phyloP scores from a whole-genome alignment of 805 yeast species.

The Cyberlindnera meyerae region DNA sequence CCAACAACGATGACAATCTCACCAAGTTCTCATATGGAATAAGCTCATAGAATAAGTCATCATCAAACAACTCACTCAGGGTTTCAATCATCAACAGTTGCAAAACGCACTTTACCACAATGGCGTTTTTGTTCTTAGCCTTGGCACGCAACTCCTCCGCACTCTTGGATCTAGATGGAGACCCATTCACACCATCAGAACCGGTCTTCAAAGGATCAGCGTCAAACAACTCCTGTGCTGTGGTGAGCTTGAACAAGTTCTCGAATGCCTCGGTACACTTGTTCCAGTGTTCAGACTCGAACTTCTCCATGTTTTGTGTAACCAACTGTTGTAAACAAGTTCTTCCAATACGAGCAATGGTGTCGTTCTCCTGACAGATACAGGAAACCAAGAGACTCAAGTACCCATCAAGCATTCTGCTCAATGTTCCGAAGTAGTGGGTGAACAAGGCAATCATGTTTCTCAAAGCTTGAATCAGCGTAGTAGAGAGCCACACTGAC shows the following conservation, averaged over 20 bases:
- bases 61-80: conserved; percentile 74
- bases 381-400: conserved; percentile 76
- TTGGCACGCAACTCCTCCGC: conserved; percentile 38
- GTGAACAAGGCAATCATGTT: conserved; percentile 80
- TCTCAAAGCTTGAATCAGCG: conserved; percentile 90
- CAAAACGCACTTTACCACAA: conserved; percentile 88
- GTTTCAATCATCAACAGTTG: conserved; percentile 87
- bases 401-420: conserved; percentile 71
- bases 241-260: conserved; percentile 70
- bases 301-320: conserved; percentile 65
- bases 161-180: conserved; percentile 20
- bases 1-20: conserved; percentile 54
- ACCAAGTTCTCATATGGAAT: conserved; percentile 66
- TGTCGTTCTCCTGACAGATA: conserved; percentile 94
- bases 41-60: conserved; percentile 55
- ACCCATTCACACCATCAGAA: conserved; percentile 8
- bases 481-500: conserved; percentile 95
- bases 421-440: conserved; percentile 73
- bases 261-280: conserved; percentile 60
- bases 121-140: conserved; percentile 58
- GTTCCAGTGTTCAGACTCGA: conserved; percentile 68
- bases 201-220: conserved; percentile 37
- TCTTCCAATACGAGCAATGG: conserved; percentile 92
- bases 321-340: conserved; percentile 79
- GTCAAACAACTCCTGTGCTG: conserved; percentile 79